A percentile compares a stretch with the other conserved stretches of the same genome.
Conservation (phyloP, 345 rosid genomes). For the Gossypium raimondii region DNA sequence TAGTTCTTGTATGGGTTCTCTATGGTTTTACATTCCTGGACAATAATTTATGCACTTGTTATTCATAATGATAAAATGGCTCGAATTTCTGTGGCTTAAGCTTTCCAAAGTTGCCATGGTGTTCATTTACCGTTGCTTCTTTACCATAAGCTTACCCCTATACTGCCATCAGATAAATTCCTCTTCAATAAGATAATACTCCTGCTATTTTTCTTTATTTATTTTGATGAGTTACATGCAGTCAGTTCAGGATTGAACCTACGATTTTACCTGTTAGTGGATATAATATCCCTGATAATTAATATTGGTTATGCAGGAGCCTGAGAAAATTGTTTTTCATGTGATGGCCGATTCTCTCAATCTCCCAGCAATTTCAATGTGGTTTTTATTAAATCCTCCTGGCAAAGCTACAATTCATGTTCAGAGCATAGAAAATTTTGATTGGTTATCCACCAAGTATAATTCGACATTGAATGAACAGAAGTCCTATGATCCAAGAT, state of each 20-base stretch:
- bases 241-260: neutral
- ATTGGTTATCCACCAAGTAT: constrained; percentile 55
- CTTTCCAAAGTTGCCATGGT: neutral
- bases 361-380: constrained; percentile 80
- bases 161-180: neutral
- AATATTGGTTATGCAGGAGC: constrained; percentile 42
- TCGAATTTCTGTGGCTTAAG: neutral
- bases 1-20: neutral
- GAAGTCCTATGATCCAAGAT: constrained; percentile 64
- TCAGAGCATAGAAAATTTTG: constrained; percentile 56
- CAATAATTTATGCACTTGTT: neutral
- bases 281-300: constrained; percentile 11
- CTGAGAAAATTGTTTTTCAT: constrained; percentile 74
- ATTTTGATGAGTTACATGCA: neutral
- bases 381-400: constrained; percentile 74
- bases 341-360: constrained; percentile 83
- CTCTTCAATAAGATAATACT: neutral
- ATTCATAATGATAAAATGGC: neutral
- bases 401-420: constrained; percentile 61
- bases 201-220: neutral
- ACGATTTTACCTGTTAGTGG: neutral
- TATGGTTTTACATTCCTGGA: neutral
- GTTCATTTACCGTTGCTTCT: neutral
- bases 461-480: constrained; percentile 46
- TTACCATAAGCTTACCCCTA: neutral